These are phyloP conservation scores for Boletus coffeatus DNA, from an alignment of 1,284 basidiomycete genomes.

Conservation along the genomic window DNA sequence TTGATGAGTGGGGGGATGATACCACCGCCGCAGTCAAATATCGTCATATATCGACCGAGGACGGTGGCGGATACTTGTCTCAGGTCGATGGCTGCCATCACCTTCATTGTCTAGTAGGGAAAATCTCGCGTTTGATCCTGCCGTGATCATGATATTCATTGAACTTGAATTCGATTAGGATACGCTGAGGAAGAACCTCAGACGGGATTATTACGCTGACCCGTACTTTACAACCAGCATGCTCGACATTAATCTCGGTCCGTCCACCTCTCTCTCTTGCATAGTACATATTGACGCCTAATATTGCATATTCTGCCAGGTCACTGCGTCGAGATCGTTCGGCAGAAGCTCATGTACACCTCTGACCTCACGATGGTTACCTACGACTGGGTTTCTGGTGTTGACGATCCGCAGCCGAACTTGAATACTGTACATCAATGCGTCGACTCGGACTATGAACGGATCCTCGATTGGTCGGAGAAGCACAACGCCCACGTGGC, in stretches of 20 bases:
- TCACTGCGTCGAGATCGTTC: slow-evolving; percentile 1
- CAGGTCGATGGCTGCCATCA: slow-evolving; percentile 3
- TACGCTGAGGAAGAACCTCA: slow-evolving; percentile 1
- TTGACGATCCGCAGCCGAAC: background rate
- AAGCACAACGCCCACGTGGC: background rate
- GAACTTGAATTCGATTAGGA: no score
- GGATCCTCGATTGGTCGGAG: background rate
- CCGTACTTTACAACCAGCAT: no score
- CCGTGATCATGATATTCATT: no score
- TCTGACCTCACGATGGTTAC: background rate
- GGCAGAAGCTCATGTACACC: slow-evolving; percentile 3
- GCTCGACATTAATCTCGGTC: no score
- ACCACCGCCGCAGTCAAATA: background rate
- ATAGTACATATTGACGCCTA: no score
- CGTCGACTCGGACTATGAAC: slow-evolving; percentile 1
- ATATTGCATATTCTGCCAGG: no score
- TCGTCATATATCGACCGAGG: slow-evolving; percentile 1
- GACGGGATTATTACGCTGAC: background rate
- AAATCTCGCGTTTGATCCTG: background rate
- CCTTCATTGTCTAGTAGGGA: slow-evolving; percentile 1
- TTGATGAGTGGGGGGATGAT: background rate
- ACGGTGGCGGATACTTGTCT: slow-evolving; percentile 1
- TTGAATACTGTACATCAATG: background rate
- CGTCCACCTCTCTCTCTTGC: no score
- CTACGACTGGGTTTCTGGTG: background rate